Evolutionary conservation across 306 rosid genomes (phyloP), one percentile per base, ranked within the genome.

Genomic region (Sesbania bispinosa): DNA sequence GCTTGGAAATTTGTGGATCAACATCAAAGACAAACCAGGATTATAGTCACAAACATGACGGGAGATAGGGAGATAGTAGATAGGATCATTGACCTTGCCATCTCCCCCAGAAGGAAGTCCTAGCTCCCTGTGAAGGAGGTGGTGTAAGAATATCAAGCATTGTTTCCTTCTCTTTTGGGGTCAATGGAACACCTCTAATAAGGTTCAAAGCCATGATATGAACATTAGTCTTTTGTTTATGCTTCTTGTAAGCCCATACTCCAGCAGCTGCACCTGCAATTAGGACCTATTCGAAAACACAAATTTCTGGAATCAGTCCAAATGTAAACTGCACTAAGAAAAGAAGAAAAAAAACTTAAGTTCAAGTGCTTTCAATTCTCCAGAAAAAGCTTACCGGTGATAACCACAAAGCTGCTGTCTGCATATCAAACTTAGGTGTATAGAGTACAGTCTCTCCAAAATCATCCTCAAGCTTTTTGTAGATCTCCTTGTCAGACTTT

Each of bases 321-420:
- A 48, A 53, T 36, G 30, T 62, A 69, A 52, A 73, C 19, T 36
- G 42, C 14, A 29, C 7, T 10, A 27, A 1, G n/a, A n/a, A n/a
- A n/a, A n/a, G n/a, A n/a, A n/a, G n/a, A 36, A 79, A 80, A 85
- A 35, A 79, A 80, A 85, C 69, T 33, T 27, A 29, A 42, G 55
- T 35, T 47, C 63, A 32, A 29, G 71, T 68, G 19, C 59, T 62
- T 10, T 62, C 67, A 32, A 59, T 69, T 68, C 55, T 10, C 38
- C 32, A 10, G 54, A 46, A 24, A 36, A 62, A 16, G 9, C 26
- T 16, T 63, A 90, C 98, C 77, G 97, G 98, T 41, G 95, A 85
- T 82, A 94, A 84, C 94, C 94, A 94, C 70, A 90, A 68, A 54
- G 88, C 97, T 27, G 96, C 96, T 69, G 98, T 93, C 85, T 93